Evolutionary conservation across 495 filamentous ascomycete species (phyloP), one percentile per base, ranked within the genome.

Genomic region (Talaromyces stipitatus): DNA sequence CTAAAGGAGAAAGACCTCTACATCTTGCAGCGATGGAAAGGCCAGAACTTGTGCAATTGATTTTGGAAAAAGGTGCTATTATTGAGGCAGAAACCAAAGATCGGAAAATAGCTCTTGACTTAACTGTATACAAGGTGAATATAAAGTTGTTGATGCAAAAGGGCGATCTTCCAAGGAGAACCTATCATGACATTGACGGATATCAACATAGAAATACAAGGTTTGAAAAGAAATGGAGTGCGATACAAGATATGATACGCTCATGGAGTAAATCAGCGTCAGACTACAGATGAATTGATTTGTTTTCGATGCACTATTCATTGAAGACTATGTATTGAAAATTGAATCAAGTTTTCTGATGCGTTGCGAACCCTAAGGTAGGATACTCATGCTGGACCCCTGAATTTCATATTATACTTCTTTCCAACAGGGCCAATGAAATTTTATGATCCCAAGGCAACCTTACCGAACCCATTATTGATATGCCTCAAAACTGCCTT

Each of bases 401-500:
- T n/a, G n/a, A n/a, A n/a, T n/a, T n/a, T n/a, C n/a, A n/a, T n/a
- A n/a, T n/a, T n/a, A n/a, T n/a, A n/a, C n/a, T n/a, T n/a, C n/a
- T n/a, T n/a, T n/a, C n/a, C n/a, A n/a, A n/a, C n/a, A n/a, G n/a
- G n/a, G n/a, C n/a, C n/a, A n/a, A n/a, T n/a, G n/a, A n/a, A n/a
- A n/a, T n/a, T n/a, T n/a, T n/a, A n/a, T n/a, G n/a, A n/a, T n/a
- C n/a, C 32, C 12, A 5, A 41, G 6, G 36, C 36, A 41, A 41
- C 8, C n/a, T 41, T 16, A 1, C 2, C 6, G n/a, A 41, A 8
- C n/a, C 45, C 45, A n/a, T 48, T 26, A 26, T 48, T 20, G 6
- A 48, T n/a, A 48, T 48, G 20, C 20, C 45, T 1, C 29, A 62
- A 36, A 43, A 62, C 41, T 9, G 38, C 51, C 45, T 54, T 29